Evolutionary conservation across 768 basidiomycete genomes (phyloP).

Genomic region (Rubroboletus satanas): DNA sequence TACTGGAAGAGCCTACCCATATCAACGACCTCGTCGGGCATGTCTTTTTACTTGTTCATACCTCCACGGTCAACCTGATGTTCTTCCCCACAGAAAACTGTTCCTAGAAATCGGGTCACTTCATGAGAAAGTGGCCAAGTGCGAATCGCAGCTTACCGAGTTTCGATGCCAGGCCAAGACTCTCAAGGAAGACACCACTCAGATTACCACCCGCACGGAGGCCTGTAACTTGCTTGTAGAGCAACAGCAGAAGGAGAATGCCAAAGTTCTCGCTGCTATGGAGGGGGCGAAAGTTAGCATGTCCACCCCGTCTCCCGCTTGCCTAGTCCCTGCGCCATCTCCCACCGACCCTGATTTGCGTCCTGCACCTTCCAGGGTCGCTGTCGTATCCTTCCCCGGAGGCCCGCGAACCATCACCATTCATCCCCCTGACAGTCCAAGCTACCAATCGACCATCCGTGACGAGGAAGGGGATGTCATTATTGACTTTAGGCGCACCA

Average conservation of each 20-base stretch:
- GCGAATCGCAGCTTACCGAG: constrained; percentile 8
- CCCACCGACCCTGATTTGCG: background rate
- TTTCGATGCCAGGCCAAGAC: background rate
- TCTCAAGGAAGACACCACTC: constrained; percentile 8
- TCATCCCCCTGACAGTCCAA: constrained; percentile 15
- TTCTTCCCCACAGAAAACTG: constrained; percentile 2
- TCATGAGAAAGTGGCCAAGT: constrained; percentile 3
- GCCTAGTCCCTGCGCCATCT: background rate
- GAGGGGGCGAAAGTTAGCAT: background rate
- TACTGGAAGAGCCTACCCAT: background rate
- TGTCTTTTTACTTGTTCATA: background rate
- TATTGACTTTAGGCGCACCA: constrained; percentile 6
- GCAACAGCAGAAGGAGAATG: constrained; percentile 8
- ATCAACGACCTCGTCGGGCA: constrained; percentile 7
- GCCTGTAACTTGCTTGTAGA: background rate
- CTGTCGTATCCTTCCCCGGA: constrained; percentile 17
- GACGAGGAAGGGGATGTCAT: constrained; percentile 19
- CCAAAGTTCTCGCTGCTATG: background rate
- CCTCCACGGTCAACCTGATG: background rate
- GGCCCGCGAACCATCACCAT: constrained; percentile 22
- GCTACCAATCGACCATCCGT: constrained; percentile 10
- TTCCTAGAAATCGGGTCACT: constrained; percentile 7
- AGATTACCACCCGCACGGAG: constrained; percentile 1
- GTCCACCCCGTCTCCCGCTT: background rate
- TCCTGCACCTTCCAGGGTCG: background rate